phyloP scores from a whole-genome alignment of 2,329 filamentous ascomycete genomes.

The Fusarium beomiforme region DNA sequence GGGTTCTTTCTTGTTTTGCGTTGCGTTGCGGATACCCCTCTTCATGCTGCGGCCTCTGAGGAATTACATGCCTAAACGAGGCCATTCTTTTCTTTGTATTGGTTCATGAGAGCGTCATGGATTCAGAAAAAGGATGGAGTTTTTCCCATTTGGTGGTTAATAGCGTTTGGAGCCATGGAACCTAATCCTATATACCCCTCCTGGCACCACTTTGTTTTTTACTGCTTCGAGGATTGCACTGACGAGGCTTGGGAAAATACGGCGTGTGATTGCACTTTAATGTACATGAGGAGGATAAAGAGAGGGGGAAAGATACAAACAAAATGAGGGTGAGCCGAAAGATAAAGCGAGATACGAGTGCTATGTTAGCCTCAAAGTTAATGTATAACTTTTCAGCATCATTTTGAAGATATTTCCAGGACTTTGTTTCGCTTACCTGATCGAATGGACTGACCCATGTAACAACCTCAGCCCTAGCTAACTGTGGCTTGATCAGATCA shows the following conservation, averaged over 20 bases:
- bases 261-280: constrained; percentile 22
- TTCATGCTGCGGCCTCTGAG: constrained; percentile 38
- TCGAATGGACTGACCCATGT: background rate
- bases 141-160: constrained; percentile 29
- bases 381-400: constrained; percentile 19
- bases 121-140: constrained; percentile 36
- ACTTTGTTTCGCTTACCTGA: background rate
- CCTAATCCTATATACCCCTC: constrained; percentile 44
- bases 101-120: constrained; percentile 32
- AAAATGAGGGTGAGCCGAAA: constrained; percentile 1
- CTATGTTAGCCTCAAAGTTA: constrained; percentile 24
- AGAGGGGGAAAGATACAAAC: constrained; percentile 6
- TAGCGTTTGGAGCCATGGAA: constrained; percentile 42
- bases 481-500: constrained; percentile 10
- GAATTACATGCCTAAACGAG: constrained; percentile 40
- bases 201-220: constrained; percentile 40
- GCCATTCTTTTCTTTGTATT: constrained; percentile 33
- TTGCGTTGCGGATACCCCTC: constrained; percentile 40
- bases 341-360: constrained; percentile 22
- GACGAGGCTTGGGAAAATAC: constrained; percentile 24
- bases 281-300: constrained; percentile 26
- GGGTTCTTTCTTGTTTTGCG: constrained; percentile 32
- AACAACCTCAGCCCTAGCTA: background rate
- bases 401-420: background rate
- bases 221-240: constrained; percentile 17